phyloP scores from a whole-genome alignment of 2,329 filamentous ascomycete genomes.

The Botrytis elliptica region DNA sequence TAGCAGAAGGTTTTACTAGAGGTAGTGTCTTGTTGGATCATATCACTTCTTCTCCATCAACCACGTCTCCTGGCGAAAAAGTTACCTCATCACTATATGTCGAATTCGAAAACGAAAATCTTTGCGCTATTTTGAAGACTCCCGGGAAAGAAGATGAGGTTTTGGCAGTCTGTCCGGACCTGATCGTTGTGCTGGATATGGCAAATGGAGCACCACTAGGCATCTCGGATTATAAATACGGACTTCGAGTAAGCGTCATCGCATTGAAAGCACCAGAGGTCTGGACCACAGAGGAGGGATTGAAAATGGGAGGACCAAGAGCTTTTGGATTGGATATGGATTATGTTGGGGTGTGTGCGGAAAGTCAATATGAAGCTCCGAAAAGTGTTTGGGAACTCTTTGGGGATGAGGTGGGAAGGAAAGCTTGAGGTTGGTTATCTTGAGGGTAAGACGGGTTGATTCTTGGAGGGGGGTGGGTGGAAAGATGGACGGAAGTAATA shows the following conservation, averaged over 20 bases:
- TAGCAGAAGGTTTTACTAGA: conserved; percentile 36
- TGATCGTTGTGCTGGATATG: conserved; percentile 43
- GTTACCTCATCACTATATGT: conserved; percentile 24
- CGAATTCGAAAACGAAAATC: conserved; percentile 39
- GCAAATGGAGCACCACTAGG: conserved; percentile 51
- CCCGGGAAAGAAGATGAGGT: conserved; percentile 28
- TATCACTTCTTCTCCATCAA: conserved; percentile 17
- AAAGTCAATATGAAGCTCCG: conserved; percentile 31
- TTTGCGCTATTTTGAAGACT: conserved; percentile 30
- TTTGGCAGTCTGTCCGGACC: conserved; percentile 36
- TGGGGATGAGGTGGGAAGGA: conserved; percentile 1
- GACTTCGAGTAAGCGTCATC: conserved; percentile 50
- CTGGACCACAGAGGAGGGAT: conserved; percentile 45
- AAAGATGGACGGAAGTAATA: neutral
- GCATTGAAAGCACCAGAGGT: conserved; percentile 50
- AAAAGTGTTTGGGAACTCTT: conserved; percentile 38
- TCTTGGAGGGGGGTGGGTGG: neutral
- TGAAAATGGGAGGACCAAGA: conserved; percentile 44
- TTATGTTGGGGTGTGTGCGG: conserved; percentile 29
- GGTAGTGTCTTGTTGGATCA: conserved; percentile 33
- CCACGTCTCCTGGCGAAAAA: neutral
- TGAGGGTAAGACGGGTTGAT: neutral
- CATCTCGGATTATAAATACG: conserved; percentile 52
- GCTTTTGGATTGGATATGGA: conserved; percentile 41
- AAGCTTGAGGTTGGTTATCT: neutral